Evolutionary conservation across 2,329 filamentous ascomycete genomes (phyloP), one percentile per base, ranked within the genome.

Genomic region (Colletotrichum trifolii): DNA sequence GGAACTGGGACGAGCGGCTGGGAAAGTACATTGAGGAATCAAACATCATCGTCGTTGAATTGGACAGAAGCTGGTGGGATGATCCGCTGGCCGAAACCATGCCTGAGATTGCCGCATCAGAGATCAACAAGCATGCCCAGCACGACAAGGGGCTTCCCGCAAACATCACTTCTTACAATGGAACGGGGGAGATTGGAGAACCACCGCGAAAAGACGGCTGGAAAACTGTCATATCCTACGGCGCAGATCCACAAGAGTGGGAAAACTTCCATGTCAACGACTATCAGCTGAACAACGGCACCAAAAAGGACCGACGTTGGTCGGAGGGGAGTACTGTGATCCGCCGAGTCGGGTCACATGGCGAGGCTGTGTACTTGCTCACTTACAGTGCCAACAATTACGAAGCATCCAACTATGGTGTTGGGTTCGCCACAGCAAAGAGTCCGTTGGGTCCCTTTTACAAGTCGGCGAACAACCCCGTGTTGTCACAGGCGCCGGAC

Each of bases 11-110:
- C 46, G 64, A 66, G 1, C 53, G 65, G 4, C 45, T 77, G 17
- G 71, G 71, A 13, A 77, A 77, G 64, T 77, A 77, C 60, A 73
- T 77, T 15, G 75, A 77, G 54, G 75, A 77, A 53, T 77, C 75
- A 43, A 77, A 77, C 58, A 76, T 77, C 43, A 76, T 77, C 46
- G 73, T 76, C 1, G 72, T 77, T 15, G 75, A 77, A 63, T 60
- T 77, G 69, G 71, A 74, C 13, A 70, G 75, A 33, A 54, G 55
- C 34, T 77, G 75, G 75, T 77, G 75, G 75, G 74, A 77, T 25
- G 75, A 77, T 45, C 71, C 74, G 7, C 66, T 54, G 0, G 75
- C 75, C 3, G 68, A 68, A 0, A 77, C 73, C 1, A 77, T 77
- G 75, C 75, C 75, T 7, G 67, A 74, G 46, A 76, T 77, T 43